Percentiles rank a stretch among this genome's conserved stretches.
Evolutionary conservation across 2,329 filamentous ascomycete genomes (phyloP).

Genomic region (Verticillium nonalfalfae): DNA sequence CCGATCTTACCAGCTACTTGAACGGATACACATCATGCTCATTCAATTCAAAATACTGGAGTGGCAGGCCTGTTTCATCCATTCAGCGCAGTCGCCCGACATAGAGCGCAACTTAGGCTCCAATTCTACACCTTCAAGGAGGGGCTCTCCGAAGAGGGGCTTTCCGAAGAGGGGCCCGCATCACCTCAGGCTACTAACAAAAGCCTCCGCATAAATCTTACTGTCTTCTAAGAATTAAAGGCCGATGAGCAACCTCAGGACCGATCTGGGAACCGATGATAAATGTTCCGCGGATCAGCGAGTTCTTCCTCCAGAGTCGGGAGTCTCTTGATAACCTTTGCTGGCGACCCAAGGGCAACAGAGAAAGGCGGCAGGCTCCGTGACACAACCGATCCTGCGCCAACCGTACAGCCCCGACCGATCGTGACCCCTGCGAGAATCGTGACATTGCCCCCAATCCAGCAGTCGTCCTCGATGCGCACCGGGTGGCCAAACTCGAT

Average conservation of each 20-base stretch:
- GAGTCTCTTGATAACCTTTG: slow-evolving; percentile 20
- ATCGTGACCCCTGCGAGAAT: slow-evolving; percentile 34
- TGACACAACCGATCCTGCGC: slow-evolving; percentile 30
- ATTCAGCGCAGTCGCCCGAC: too few species aligned
- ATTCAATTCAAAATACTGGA: too few species aligned
- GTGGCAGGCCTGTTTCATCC: too few species aligned
- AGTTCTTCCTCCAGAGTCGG: slow-evolving; percentile 7
- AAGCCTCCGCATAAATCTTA: too few species aligned
- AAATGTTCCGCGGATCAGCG: slow-evolving; percentile 4
- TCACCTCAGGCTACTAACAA: too few species aligned
- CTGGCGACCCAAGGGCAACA: slow-evolving; percentile 29
- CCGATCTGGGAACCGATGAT: slow-evolving; percentile 1
- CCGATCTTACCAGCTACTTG: too few species aligned
- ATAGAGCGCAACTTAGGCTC: too few species aligned
- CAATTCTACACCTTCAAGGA: too few species aligned
- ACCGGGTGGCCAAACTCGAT: slow-evolving; percentile 43
- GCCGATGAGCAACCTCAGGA: neutral
- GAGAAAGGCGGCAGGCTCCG: slow-evolving; percentile 25
- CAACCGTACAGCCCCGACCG: slow-evolving; percentile 31
- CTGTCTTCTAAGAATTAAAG: too few species aligned
- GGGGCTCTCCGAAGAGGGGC: too few species aligned
- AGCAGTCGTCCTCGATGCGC: slow-evolving; percentile 37
- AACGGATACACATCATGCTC: too few species aligned
- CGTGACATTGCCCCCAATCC: slow-evolving; percentile 40
- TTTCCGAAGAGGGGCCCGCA: too few species aligned